phyloP scores from a whole-genome alignment of 495 filamentous ascomycete genomes.

The Penicillium lividum region DNA sequence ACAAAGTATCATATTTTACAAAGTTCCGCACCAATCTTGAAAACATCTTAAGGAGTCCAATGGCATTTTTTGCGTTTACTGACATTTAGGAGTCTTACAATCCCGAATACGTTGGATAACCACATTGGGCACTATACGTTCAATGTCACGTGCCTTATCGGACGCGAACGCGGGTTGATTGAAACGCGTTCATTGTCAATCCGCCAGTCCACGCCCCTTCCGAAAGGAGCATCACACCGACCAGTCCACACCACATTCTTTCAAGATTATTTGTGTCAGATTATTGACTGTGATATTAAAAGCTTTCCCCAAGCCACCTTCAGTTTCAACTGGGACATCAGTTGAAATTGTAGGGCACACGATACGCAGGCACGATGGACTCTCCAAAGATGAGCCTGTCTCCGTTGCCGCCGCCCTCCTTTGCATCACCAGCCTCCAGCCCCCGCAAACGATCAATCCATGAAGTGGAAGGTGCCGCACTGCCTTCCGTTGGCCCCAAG shows the following conservation, averaged over 20 bases:
- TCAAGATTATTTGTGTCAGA: background rate
- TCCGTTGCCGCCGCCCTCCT: constrained; percentile 19
- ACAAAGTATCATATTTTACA: background rate
- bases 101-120: background rate
- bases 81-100: too few relatives aligned
- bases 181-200: constrained; percentile 25
- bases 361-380: constrained; percentile 8
- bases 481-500: constrained; percentile 22
- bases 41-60: too few relatives aligned
- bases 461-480: constrained; percentile 28
- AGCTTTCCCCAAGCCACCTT: background rate
- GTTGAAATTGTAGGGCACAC: background rate
- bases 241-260: background rate
- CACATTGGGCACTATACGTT: constrained; percentile 1
- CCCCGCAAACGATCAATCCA: constrained; percentile 35
- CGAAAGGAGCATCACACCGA: constrained; percentile 5
- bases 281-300: background rate
- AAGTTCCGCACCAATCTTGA: too few relatives aligned
- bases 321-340: background rate
- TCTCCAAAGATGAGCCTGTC: constrained; percentile 18
- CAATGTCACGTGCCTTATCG: constrained; percentile 29
- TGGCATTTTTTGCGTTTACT: too few relatives aligned
- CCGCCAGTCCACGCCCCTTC: constrained; percentile 12
- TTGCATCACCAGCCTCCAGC: constrained; percentile 21
- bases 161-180: constrained; percentile 30